Conservation (phyloP, 2,329 filamentous ascomycete species). For the Lasiodiplodia sp. region DNA sequence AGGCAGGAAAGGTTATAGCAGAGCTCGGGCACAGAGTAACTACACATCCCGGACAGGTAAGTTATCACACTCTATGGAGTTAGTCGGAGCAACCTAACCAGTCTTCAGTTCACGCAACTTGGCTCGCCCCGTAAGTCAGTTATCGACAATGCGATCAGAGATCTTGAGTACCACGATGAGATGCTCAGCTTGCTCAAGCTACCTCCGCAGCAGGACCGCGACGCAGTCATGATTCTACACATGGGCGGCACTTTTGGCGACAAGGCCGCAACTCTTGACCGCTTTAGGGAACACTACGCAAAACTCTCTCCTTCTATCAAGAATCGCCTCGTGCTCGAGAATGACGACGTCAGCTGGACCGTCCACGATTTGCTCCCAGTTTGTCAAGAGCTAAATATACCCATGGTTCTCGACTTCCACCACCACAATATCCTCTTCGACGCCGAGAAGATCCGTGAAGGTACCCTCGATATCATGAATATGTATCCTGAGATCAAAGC, state of each 20-base stretch:
- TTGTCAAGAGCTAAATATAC: slow-evolving; percentile 94
- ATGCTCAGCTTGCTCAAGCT: slow-evolving; percentile 79
- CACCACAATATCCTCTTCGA: slow-evolving; percentile 97
- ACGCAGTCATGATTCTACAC: slow-evolving; percentile 94
- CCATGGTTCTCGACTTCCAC: slow-evolving; percentile 89
- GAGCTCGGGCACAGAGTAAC: slow-evolving; percentile 85
- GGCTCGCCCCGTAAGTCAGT: slow-evolving; percentile 82
- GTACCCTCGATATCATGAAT: slow-evolving; percentile 79
- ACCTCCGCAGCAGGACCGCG: slow-evolving; percentile 77
- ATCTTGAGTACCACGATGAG: slow-evolving; percentile 88
- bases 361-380: slow-evolving; percentile 89
- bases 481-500: slow-evolving; percentile 79
- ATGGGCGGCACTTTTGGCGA: slow-evolving; percentile 92
- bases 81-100: neutral
- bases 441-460: slow-evolving; percentile 74
- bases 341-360: slow-evolving; percentile 92
- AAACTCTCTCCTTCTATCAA: slow-evolving; percentile 74
- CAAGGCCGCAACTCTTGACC: slow-evolving; percentile 77
- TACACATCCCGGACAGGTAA: slow-evolving; percentile 82
- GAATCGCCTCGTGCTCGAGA: slow-evolving; percentile 84
- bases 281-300: slow-evolving; percentile 79
- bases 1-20: slow-evolving; percentile 77
- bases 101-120: slow-evolving; percentile 78
- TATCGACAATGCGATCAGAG: slow-evolving; percentile 76
- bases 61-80: slow-evolving; percentile 31